phyloP scores from a whole-genome alignment of 495 filamentous ascomycete genomes.

The Elaphomyces granulatus region DNA sequence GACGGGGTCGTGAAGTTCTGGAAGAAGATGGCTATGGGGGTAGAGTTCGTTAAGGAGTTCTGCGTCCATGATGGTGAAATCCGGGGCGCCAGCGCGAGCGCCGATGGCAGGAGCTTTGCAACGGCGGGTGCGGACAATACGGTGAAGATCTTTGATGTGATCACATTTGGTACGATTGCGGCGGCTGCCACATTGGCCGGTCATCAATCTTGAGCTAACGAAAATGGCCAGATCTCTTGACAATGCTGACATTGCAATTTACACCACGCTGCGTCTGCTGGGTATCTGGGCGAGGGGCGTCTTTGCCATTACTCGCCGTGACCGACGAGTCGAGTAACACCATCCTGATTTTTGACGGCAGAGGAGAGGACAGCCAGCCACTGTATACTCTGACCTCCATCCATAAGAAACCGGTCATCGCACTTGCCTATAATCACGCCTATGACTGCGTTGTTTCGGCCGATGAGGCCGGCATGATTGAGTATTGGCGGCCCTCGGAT shows the following conservation, averaged over 20 bases:
- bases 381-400: slow-evolving; percentile 60
- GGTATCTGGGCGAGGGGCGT: slow-evolving; percentile 80
- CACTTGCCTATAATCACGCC: slow-evolving; percentile 78
- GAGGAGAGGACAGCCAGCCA: slow-evolving; percentile 61
- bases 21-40: slow-evolving; percentile 85
- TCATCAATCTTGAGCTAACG: slow-evolving; percentile 3
- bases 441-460: slow-evolving; percentile 83
- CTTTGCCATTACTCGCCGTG: slow-evolving; percentile 75
- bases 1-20: slow-evolving; percentile 98
- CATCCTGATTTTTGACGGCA: slow-evolving; percentile 77
- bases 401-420: slow-evolving; percentile 61
- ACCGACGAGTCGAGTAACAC: slow-evolving; percentile 59
- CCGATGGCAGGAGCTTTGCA: slow-evolving; percentile 87
- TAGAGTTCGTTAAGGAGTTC: slow-evolving; percentile 98
- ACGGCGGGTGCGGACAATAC: slow-evolving; percentile 77
- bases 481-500: slow-evolving; percentile 76
- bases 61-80: slow-evolving; percentile 80
- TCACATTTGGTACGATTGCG: slow-evolving; percentile 56
- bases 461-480: slow-evolving; percentile 86
- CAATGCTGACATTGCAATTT: slow-evolving; percentile 63
- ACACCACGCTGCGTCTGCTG: slow-evolving; percentile 74
- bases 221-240: slow-evolving; percentile 49
- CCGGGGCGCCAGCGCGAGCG: slow-evolving; percentile 62
- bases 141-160: slow-evolving; percentile 90
- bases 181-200: slow-evolving; percentile 4